phyloP scores from a whole-genome alignment of 2,329 filamentous ascomycete species.

The Gaeumannomyces sp. region DNA sequence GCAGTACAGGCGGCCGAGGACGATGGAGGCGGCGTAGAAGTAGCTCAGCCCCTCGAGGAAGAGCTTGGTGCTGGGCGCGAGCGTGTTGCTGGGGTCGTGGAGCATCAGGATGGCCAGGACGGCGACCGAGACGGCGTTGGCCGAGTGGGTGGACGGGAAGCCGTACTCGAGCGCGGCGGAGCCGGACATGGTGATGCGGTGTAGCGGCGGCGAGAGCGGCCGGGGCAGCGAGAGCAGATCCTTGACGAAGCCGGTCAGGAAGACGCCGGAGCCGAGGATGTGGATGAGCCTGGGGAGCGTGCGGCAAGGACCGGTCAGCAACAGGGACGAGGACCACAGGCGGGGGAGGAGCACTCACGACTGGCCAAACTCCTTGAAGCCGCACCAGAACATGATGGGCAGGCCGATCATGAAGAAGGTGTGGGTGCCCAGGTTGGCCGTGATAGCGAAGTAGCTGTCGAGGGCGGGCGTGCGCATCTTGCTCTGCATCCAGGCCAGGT shows the following conservation, averaged over 20 bases:
- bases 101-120: slow-evolving; percentile 69
- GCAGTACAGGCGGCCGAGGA: slow-evolving; percentile 88
- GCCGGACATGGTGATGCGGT: slow-evolving; percentile 95
- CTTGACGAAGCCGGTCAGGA: slow-evolving; percentile 89
- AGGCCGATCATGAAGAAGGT: slow-evolving; percentile 98
- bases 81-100: slow-evolving; percentile 42
- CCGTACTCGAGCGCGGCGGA: slow-evolving; percentile 94
- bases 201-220: slow-evolving; percentile 83
- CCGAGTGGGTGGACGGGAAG: slow-evolving; percentile 94
- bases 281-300: slow-evolving; percentile 52
- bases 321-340: background rate
- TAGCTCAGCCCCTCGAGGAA: slow-evolving; percentile 65
- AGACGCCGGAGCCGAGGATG: slow-evolving; percentile 72
- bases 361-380: slow-evolving; percentile 76
- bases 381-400: slow-evolving; percentile 95
- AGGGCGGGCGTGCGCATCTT: slow-evolving; percentile 73
- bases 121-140: slow-evolving; percentile 91
- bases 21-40: slow-evolving; percentile 82
- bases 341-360: slow-evolving; percentile 54
- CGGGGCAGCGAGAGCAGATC: slow-evolving; percentile 89
- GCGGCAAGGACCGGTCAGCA: background rate
- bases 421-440: slow-evolving; percentile 92
- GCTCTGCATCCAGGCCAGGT: slow-evolving; percentile 81
- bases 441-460: slow-evolving; percentile 95
- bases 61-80: slow-evolving; percentile 52